Evolutionary conservation across 1,284 basidiomycete species (phyloP).

Genomic region (Caloboletus firmus): DNA sequence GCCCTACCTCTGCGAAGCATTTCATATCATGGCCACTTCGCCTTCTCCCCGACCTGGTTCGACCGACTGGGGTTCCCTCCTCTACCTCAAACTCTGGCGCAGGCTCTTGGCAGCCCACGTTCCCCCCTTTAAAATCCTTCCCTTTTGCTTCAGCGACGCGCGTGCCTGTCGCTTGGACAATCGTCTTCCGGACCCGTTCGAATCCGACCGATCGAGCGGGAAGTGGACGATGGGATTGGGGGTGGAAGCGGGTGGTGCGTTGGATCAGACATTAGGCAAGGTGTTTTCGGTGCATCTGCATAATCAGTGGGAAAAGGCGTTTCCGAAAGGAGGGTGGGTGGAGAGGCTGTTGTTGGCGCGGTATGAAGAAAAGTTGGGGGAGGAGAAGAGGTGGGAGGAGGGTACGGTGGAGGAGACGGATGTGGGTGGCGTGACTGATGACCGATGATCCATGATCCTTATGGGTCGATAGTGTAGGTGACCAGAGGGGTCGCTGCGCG

Average conservation of each 20-base stretch:
- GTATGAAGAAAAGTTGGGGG: slow-evolving; percentile 57
- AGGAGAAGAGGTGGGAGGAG: background rate
- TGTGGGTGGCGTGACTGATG: background rate
- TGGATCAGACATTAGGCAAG: slow-evolving; percentile 65
- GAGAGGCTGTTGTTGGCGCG: slow-evolving; percentile 66
- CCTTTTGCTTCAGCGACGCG: slow-evolving; percentile 91
- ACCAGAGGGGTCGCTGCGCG: background rate
- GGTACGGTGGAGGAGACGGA: background rate
- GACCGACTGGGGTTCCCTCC: slow-evolving; percentile 88
- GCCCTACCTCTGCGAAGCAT: slow-evolving; percentile 93
- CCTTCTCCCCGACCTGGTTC: slow-evolving; percentile 71
- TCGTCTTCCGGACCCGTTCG: slow-evolving; percentile 89
- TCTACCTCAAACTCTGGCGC: slow-evolving; percentile 90
- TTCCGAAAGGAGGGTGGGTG: slow-evolving; percentile 80
- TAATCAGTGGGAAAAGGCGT: slow-evolving; percentile 89
- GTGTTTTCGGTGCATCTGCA: slow-evolving; percentile 89
- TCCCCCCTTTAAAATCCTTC: slow-evolving; percentile 85
- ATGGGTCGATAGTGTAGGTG: background rate
- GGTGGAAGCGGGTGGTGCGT: slow-evolving; percentile 59
- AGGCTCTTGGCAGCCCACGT: slow-evolving; percentile 70
- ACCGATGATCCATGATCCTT: background rate
- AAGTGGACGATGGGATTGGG: slow-evolving; percentile 60
- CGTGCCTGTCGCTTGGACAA: slow-evolving; percentile 87
- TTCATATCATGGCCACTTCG: slow-evolving; percentile 82
- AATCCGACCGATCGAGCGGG: slow-evolving; percentile 37